Evolutionary conservation across 805 yeast genomes (phyloP), one percentile per base, ranked within the genome.

Genomic region (Groenewaldozyma salmanticensis): DNA sequence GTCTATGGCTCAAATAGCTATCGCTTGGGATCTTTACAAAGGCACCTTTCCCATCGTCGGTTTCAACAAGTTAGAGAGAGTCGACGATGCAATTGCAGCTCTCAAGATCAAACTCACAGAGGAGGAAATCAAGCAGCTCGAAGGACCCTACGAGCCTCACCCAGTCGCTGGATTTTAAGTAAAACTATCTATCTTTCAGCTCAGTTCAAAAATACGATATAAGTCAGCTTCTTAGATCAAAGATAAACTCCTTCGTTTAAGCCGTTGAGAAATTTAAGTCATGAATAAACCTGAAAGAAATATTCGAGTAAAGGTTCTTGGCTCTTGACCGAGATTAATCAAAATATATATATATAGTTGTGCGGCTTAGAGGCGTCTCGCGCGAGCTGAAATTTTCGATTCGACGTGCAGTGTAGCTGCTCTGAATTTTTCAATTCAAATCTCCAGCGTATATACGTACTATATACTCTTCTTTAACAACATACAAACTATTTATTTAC

Each of bases 21-120:
- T 67, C 4, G 74, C 79, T 3, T 77, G 79, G 79, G 67, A 65
- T 0, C 27, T 75, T 1, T 40, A 61, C 38, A 77, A 77, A 52
- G 79, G 77, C 11, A 58, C 62, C 22, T 46, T 54, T 27, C 82
- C 83, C 17, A 75, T 77, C 43, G 68, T 77, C 13, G 82, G 83
- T 2, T 44, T 75, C 42, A 67, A 61, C 51, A 66, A 66, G 22
- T 61, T 58, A 17, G 64, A 63, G 51, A 64, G 81, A 45, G 64
- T 78, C 13, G 74, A 73, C 27, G 81, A 76, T 43, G 71, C 72
- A 1, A 33, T 74, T 18, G 57, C 46, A 5, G 74, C 77, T 3
- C 40, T 69, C 20, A 53, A 57, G 16, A 52, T 74, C 20, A 50
- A 58, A 38, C 56, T 77, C 27, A 57, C 67, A 4, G 60, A 38